Base-by-base conservation (phyloP, 495 filamentous ascomycete species). In the Xylaria venustula region DNA sequence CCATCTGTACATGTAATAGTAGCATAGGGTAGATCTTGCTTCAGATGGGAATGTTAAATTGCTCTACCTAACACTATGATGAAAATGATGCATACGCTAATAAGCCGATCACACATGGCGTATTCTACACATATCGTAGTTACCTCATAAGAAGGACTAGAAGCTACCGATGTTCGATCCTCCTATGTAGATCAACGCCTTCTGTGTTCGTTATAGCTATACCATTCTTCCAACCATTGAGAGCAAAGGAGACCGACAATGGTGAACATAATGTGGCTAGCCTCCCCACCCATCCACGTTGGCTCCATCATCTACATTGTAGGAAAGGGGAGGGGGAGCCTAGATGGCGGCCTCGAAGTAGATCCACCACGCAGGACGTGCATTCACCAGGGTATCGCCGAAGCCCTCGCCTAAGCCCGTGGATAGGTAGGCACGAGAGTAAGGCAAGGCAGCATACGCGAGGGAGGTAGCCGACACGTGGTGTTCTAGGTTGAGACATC, bases 391-490 rank as follows among this genome's bases (percentile, higher is more conserved):
- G 23, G 34, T 30, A 36, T 42, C 51, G 15, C 19, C 25, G 37
- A 26, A 54, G 22, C 11, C 15, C 49, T 34, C 32, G 34, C n/a
- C 30, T 34, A 50, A 22, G 25, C 48, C 28, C 19, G 9, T 17
- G 15, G 9, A 15, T 17, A 34, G 26, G 14, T 28, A 53, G 34
- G 7, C 8, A 54, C 20, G 15, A 25, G 34, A 22, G 11, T 34
- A 34, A 54, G 51, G 30, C n/a, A 17, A 20, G 37, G 51, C 32
- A 19, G 49, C 49, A 37, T 52, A 40, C 51, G 34, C 36, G 22
- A 28, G 51, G 17, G 51, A 36, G 8, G 23, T 12, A 54, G 37
- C 23, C 23, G 51, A 54, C 51, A 54, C 51, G 51, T 54, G 51
- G 51, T 26, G 36, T 17, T 54, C 34, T 25, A 28, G 51, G 51